Evolutionary conservation across 192 early-diverging fungal genomes (phyloP).

Genomic region (Radiomyces spectabilis): DNA sequence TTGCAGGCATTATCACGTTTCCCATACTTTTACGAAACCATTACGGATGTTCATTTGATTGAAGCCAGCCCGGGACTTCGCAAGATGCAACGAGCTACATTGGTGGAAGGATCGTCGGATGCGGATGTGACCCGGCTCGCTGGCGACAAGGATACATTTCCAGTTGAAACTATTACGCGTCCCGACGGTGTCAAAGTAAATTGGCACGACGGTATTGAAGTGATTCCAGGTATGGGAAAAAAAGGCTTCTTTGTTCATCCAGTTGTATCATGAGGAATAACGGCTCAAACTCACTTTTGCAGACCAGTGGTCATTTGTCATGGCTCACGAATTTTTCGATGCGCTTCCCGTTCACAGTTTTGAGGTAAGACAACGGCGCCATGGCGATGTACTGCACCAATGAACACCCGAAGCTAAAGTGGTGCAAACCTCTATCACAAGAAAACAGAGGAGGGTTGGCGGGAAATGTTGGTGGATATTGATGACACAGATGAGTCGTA

Average conservation of each 20-base stretch:
- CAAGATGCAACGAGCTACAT: constrained; percentile 47
- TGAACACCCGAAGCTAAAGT: background rate
- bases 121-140: constrained; percentile 21
- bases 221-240: constrained; percentile 39
- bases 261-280: background rate
- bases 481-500: constrained; percentile 57
- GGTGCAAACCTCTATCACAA: constrained; percentile 18
- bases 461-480: constrained; percentile 82
- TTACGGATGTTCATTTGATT: constrained; percentile 69
- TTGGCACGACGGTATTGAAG: constrained; percentile 67
- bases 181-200: constrained; percentile 38
- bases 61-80: constrained; percentile 80
- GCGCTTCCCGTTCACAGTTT: constrained; percentile 88
- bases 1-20: constrained; percentile 57
- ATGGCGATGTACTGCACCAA: too few species aligned
- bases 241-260: background rate
- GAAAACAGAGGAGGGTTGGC: constrained; percentile 73
- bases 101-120: constrained; percentile 32
- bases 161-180: constrained; percentile 14
- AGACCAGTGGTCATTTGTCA: constrained; percentile 57
- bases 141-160: background rate
- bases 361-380: too few species aligned
- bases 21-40: constrained; percentile 49
- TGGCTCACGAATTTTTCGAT: constrained; percentile 98
- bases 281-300: background rate